These are phyloP conservation scores for Lepiota subincarnata DNA, from an alignment of 768 basidiomycete genomes.

Conservation along the genomic window DNA sequence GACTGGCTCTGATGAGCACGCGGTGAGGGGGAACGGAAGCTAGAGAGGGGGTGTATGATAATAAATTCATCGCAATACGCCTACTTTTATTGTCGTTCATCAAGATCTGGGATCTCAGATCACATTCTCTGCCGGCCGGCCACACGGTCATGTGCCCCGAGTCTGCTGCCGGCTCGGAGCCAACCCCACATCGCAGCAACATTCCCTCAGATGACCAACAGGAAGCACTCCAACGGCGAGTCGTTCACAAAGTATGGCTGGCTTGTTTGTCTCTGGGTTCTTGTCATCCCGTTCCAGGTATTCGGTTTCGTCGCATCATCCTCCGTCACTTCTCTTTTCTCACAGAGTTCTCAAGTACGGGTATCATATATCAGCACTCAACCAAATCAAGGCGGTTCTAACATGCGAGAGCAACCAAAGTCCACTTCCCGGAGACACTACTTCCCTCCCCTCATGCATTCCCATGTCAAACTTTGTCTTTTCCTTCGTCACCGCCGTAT, in stretches of 20 bases:
- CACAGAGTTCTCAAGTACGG: slow-evolving; percentile 59
- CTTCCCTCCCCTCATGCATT: slow-evolving; percentile 66
- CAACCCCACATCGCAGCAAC: not conserved
- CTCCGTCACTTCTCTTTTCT: not conserved
- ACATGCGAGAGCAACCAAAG: slow-evolving; percentile 52
- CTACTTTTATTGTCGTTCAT: too few relatives aligned
- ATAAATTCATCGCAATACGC: not conserved
- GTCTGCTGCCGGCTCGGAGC: not conserved
- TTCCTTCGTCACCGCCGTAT: slow-evolving; percentile 79
- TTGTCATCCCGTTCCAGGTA: slow-evolving; percentile 57
- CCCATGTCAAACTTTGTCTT: slow-evolving; percentile 74
- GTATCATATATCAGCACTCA: slow-evolving; percentile 90
- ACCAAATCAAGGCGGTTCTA: slow-evolving; percentile 78
- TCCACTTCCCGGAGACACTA: slow-evolving; percentile 21
- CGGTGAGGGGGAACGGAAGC: slow-evolving; percentile 2
- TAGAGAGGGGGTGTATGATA: not conserved
- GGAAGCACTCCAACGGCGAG: slow-evolving; percentile 11
- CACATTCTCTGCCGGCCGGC: too few relatives aligned
- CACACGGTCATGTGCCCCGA: too few relatives aligned
- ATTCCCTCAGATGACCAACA: slow-evolving; percentile 14
- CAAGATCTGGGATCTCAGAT: too few relatives aligned
- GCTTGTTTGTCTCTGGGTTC: slow-evolving; percentile 64
- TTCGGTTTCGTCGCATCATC: slow-evolving; percentile 18
- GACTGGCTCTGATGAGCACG: slow-evolving; percentile 7
- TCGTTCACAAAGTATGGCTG: slow-evolving; percentile 61